Evolutionary conservation across 2,329 filamentous ascomycete species (phyloP), one percentile per base, ranked within the genome.

Genomic region (Colletotrichum sp.): DNA sequence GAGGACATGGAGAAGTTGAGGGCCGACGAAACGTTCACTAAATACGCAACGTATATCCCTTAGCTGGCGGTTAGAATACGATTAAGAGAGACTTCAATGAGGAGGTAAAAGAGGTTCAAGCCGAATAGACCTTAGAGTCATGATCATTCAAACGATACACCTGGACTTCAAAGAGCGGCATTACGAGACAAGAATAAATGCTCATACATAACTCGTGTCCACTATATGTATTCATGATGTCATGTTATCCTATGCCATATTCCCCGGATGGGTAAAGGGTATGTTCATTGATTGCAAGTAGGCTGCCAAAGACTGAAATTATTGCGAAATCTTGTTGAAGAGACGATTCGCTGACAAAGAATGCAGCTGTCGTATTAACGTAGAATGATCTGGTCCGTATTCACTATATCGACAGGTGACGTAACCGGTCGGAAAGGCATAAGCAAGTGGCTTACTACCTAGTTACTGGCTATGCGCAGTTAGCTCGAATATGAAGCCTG

Each of bases 1-100:
- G 87, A 87, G 36, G 89, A 90, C 78, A 83, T 90, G 84, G 81
- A 85, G 49, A 81, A 80, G 67, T 78, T 92, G 68, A 86, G 78
- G 76, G 63, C 5, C 3, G 89, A 90, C 79, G 80, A 83, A 26
- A 83, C 86, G 64, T 89, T 89, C 73, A 71, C 18, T 13, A 84
- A 78, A 60, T 88, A 84, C 80, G 84, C 81, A 3, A 80, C 32
- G 16, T 86, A 83, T 78, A 78, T 87, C 10, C 44, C 44, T 52
- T 52, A 52, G 6, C 3, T 52, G 3, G 44, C n/a, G 2, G n/a
- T 1, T 21, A 5, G 5, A n/a, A 21, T 4, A 24, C 10, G 6
- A 2, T 52, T 8, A 52, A 12, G 12, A 5, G n/a, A 52, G 10
- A 24, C 44, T 13, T 13, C n/a, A 21, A 3, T 4, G 1, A 1